Base-by-base conservation (phyloP, 2,329 filamentous ascomycete species). In the Pseudogymnoascus sp. region DNA sequence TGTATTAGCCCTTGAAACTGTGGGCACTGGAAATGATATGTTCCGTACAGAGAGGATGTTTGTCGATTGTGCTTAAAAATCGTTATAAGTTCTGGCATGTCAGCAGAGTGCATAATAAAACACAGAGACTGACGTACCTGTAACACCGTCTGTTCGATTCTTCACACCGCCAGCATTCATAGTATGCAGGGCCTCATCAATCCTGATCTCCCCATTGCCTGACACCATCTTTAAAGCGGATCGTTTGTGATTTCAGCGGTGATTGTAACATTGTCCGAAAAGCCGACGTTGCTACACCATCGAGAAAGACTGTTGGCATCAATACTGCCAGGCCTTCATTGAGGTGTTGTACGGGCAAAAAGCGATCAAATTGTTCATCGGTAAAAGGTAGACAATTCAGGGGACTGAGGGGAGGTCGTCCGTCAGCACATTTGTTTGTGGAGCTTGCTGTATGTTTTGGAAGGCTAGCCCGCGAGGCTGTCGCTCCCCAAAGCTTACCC, bases 11-110 rank as follows among this genome's bases (percentile, higher is more conserved):
- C 23, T 19, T 21, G 23, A n/a, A 56, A 31, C 59, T 15, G n/a
- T 15, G 23, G 31, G 31, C 5, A 15, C 38, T n/a, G 13, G 33
- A 31, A 21, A 40, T 40, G 35, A 26, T 31, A 26, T 44, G 29
- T 56, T 35, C 50, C 50, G 15, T 67, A 73, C 72, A 72, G 33
- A 61, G 70, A 70, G 40, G 66, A 63, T 31, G 67, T 65, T 38
- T 69, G 70, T 7, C 67, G 66, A 56, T 64, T 63, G 44, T 64
- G 65, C 56, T 72, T 67, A 42, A 74, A 73, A 38, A 71, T 66
- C 6, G 63, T 63, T 62, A 70, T 71, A 31, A 74, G 59, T 63
- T 70, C 72, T 74, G 46, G 44, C 26, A 7, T 17, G 59, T 64
- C 38, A 63, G 53, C 29, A 40, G 11, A 21, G 59, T 61, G 21